A percentile compares a stretch with the other conserved stretches of the same genome.
Evolutionary conservation across 108 stramenopile species (phyloP).

Genomic region (Nannochloropsis salina): DNA sequence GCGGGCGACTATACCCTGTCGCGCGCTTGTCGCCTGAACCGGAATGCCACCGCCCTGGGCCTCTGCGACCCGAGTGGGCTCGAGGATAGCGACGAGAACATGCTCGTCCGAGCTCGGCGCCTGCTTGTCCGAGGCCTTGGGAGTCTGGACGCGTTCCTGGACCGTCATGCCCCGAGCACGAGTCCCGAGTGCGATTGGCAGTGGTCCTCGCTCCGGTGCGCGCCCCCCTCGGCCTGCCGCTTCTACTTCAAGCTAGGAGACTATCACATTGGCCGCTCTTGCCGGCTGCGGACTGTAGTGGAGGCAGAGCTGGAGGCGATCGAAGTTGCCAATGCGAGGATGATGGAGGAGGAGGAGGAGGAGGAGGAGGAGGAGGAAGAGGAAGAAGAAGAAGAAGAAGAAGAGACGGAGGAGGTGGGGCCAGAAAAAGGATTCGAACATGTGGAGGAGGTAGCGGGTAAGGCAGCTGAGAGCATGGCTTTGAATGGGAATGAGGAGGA

Average conservation of each 20-base stretch:
- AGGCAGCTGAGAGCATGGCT: background rate
- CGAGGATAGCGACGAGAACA: background rate
- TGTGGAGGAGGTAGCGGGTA: background rate
- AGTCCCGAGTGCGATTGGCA: background rate
- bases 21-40: background rate
- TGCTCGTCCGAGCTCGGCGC: background rate
- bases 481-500: background rate
- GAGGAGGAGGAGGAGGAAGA: background rate
- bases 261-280: background rate
- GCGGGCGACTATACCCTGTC: background rate
- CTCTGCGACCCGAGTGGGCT: background rate
- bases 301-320: background rate
- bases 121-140: background rate
- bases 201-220: background rate
- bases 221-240: background rate
- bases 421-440: background rate
- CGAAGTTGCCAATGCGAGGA: background rate
- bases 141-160: background rate
- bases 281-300: background rate
- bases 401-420: background rate
- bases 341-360: background rate
- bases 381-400: background rate
- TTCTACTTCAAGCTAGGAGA: slow-evolving; percentile 15
- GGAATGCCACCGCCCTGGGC: background rate
- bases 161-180: background rate